Percentiles rank a stretch among this genome's conserved stretches.
Conservation (phyloP, 257 asterid species). For the Nicotiana obtusifolia region DNA sequence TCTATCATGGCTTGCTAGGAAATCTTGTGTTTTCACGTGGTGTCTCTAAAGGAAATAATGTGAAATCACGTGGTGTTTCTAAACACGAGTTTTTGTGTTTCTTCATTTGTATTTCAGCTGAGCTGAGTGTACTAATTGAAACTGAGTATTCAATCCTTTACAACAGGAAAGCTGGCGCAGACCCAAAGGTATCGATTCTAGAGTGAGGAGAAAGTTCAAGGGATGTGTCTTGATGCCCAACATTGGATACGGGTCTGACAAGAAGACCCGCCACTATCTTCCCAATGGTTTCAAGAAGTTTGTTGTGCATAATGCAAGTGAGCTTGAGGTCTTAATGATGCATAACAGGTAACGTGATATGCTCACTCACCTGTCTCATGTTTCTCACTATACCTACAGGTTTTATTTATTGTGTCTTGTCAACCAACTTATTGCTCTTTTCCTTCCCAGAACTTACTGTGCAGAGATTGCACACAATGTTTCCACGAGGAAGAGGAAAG, state of each 20-base stretch:
- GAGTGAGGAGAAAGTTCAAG: slow-evolving; percentile 10
- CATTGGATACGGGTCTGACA: slow-evolving; percentile 2
- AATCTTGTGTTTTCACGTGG: neutral
- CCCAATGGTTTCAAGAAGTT: slow-evolving; percentile 11
- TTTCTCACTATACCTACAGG: rapidly evolving
- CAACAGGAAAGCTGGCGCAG: slow-evolving; percentile 64
- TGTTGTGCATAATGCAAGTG: slow-evolving; percentile 22
- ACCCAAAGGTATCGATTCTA: slow-evolving; percentile 80
- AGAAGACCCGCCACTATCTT: slow-evolving; percentile 11
- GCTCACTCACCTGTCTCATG: neutral
- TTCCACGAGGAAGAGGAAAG: slow-evolving; percentile 67
- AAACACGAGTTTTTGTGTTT: neutral
- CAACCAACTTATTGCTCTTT: neutral
- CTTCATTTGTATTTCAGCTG: neutral
- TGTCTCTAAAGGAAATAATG: neutral
- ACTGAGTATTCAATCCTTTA: neutral
- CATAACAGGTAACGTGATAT: slow-evolving; percentile 49
- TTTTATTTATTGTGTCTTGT: neutral
- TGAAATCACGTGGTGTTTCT: neutral
- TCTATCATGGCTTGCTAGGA: neutral
- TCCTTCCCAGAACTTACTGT: slow-evolving; percentile 43
- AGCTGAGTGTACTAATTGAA: neutral
- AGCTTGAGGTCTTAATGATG: slow-evolving; percentile 73
- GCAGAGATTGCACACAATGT: slow-evolving; percentile 71
- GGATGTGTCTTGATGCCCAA: slow-evolving; percentile 14